phyloP scores from a whole-genome alignment of 345 rosid species.

The Dipteronia sinensis region DNA sequence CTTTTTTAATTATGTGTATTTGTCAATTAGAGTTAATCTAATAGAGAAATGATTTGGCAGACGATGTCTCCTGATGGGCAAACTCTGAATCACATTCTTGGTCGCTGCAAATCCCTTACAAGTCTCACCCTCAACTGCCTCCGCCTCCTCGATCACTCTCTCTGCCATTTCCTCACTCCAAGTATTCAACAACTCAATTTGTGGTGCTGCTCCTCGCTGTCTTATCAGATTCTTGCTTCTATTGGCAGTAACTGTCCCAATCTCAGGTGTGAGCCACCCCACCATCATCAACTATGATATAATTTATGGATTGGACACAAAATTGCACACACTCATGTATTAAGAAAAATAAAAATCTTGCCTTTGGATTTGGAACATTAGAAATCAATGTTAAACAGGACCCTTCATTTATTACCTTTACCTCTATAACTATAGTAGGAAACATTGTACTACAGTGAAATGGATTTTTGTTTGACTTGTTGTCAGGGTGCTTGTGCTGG shows the following conservation, averaged over 20 bases:
- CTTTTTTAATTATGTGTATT: neutral
- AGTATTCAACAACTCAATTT: slow-evolving; percentile 49
- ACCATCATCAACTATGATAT: neutral
- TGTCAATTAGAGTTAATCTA: neutral
- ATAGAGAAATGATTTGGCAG: slow-evolving; percentile 26
- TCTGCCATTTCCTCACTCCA: slow-evolving; percentile 35
- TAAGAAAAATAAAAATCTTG: no score
- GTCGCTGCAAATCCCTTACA: slow-evolving; percentile 32
- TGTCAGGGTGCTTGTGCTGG: slow-evolving; percentile 51
- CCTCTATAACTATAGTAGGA: no score
- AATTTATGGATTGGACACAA: neutral
- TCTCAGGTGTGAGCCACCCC: slow-evolving; percentile 42
- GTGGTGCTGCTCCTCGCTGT: slow-evolving; percentile 41
- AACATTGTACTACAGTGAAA: neutral
- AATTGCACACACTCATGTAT: neutral
- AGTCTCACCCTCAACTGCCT: slow-evolving; percentile 52
- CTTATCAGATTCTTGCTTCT: slow-evolving; percentile 38
- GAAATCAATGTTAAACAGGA: no score
- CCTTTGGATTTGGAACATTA: no score
- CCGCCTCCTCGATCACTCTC: slow-evolving; percentile 37
- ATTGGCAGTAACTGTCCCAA: slow-evolving; percentile 49
- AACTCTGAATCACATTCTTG: slow-evolving; percentile 40
- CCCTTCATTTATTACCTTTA: no score
- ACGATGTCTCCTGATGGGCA: slow-evolving; percentile 39
- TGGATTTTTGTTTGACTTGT: neutral